Base-by-base conservation (phyloP, 768 basidiomycete species). In the Lentinula sp. region DNA sequence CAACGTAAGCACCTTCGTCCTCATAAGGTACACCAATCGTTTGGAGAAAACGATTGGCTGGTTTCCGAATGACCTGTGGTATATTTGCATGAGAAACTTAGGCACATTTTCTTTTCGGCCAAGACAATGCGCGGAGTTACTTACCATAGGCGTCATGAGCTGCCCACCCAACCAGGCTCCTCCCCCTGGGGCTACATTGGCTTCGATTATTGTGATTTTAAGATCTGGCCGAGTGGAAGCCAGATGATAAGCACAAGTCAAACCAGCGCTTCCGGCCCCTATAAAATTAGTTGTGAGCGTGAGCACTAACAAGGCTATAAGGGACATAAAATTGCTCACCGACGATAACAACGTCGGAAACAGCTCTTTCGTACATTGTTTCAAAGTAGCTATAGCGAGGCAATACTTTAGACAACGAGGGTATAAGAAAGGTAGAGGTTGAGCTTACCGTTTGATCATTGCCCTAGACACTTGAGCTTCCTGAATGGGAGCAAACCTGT, bases 91-190 rank as follows among this genome's bases (percentile, higher is more conserved):
- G 50, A 9, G 34, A 16, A 31, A 45, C 5, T 23, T 39, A 31
- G n/a, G 2, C 45, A 40, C 23, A 13, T 18, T 4, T 18, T 10
- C 16, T 48, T 21, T 13, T 11, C 46, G 10, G 46, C 10, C 46
- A 18, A 48, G 46, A 48, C 8, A 23, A 48, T 21, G 46, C 21
- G 2, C 7, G 11, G 16, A 23, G 64, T 39, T 40, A 56, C 69
- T 58, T 67, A 85, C 88, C 89, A 91, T 91, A 0, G 88, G 83
- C 0, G 84, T 84, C 89, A 91, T 89, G 59, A 90, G 75, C 71
- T 90, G 88, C 7, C 87, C 87, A 34, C 88, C 87, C 42, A 91
- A 80, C 88, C 89, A 91, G 11, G 87, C 88, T 37, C 88, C 86
- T 59, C 87, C 87, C 57, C 87, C 87, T 1, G 89, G 89, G 1